Conservation (phyloP, 2,329 filamentous ascomycete genomes). For the Aspergillus sp. region DNA sequence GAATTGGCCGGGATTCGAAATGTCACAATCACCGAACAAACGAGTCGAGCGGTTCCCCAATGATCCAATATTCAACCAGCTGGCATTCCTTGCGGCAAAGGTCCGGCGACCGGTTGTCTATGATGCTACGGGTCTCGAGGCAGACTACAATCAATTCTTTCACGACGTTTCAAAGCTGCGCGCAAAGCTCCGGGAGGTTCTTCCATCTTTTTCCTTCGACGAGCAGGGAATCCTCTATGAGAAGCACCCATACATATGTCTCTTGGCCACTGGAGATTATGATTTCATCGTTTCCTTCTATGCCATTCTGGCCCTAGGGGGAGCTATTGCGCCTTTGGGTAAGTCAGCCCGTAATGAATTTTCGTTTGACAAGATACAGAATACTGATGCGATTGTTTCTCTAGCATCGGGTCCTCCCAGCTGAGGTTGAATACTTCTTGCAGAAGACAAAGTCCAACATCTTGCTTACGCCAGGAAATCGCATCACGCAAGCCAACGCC, state of each 20-base stretch:
- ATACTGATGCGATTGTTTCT: neutral
- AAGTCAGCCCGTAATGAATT: neutral
- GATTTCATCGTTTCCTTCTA: conserved; percentile 41
- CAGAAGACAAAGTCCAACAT: neutral
- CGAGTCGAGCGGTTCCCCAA: too few species aligned
- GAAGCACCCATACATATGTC: conserved; percentile 23
- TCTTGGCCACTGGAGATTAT: conserved; percentile 40
- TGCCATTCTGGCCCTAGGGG: conserved; percentile 39
- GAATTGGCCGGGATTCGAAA: too few species aligned
- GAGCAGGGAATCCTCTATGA: neutral
- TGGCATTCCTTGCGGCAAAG: too few species aligned
- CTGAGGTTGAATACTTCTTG: neutral
- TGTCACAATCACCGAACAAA: too few species aligned
- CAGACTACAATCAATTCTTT: neutral
- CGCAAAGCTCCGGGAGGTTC: neutral
- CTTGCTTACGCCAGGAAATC: too few species aligned
- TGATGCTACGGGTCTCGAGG: neutral
- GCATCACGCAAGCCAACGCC: too few species aligned
- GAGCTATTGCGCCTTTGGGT: conserved; percentile 37
- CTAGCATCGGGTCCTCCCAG: neutral
- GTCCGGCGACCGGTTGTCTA: neutral
- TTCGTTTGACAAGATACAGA: too few species aligned
- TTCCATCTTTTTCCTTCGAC: neutral
- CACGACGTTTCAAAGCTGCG: neutral
- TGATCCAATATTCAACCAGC: too few species aligned